A percentile compares a stretch with the other conserved stretches of the same genome.
phyloP scores from a whole-genome alignment of 192 early-diverging fungal genomes.

The Tieghemiomyces parasiticus region DNA sequence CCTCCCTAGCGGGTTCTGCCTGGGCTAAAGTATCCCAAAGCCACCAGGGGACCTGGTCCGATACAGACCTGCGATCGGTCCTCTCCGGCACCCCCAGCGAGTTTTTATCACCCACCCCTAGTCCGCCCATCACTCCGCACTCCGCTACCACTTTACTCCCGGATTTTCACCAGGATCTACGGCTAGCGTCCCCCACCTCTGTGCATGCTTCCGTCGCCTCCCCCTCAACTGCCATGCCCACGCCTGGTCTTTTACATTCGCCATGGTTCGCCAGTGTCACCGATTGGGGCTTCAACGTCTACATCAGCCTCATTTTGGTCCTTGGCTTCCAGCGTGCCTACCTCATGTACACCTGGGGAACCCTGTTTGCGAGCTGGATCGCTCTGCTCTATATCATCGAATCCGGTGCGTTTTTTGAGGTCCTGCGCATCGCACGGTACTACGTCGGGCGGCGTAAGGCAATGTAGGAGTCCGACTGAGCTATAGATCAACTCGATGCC shows the following conservation, averaged over 20 bases:
- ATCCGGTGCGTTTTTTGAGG: not conserved
- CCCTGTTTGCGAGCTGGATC: not conserved
- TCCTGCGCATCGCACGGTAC: not conserved
- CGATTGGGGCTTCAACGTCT: not conserved
- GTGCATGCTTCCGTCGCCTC: not conserved
- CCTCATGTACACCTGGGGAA: slow-evolving; percentile 7
- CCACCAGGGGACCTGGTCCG: no score
- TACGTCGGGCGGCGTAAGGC: no score
- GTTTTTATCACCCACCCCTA: not conserved
- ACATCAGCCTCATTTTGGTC: not conserved
- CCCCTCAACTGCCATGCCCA: not conserved
- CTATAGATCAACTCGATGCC: no score
- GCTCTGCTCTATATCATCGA: not conserved
- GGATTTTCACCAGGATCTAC: no score
- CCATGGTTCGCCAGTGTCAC: not conserved
- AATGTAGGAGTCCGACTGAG: no score
- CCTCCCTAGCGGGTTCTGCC: not conserved
- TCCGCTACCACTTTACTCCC: not conserved
- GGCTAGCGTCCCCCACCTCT: no score
- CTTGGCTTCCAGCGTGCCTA: slow-evolving; percentile 5
- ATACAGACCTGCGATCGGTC: no score
- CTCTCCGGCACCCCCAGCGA: not conserved
- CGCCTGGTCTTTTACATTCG: no score
- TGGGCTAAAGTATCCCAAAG: no score
- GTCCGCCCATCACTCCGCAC: not conserved